Percentiles rank a stretch among this genome's conserved stretches.
Evolutionary conservation across 2,329 filamentous ascomycete species (phyloP).

Genomic region (Talaromyces sp.): DNA sequence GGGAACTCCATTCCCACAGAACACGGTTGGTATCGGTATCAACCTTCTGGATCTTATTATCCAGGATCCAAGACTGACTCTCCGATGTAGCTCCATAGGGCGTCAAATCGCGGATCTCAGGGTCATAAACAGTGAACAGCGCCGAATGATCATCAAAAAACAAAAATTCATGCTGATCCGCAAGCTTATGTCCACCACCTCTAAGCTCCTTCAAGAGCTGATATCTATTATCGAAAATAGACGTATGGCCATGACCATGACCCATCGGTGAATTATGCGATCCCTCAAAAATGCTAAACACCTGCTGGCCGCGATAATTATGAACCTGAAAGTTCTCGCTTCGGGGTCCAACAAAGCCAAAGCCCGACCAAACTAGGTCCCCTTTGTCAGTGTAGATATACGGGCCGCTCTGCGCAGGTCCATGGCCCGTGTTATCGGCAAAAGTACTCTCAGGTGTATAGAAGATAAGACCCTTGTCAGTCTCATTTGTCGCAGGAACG

Average conservation of each 20-base stretch:
- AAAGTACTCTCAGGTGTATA: slow-evolving; percentile 12
- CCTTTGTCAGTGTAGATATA: slow-evolving; percentile 14
- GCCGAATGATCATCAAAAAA: slow-evolving; percentile 12
- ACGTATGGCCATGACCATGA: slow-evolving; percentile 12
- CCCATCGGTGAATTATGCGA: slow-evolving; percentile 15
- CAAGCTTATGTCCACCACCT: slow-evolving; percentile 12
- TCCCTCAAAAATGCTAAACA: slow-evolving; percentile 16
- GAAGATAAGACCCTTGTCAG: slow-evolving; percentile 8
- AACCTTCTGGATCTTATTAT: slow-evolving; percentile 17
- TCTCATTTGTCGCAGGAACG: slow-evolving; percentile 8
- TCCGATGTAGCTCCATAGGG: slow-evolving; percentile 8
- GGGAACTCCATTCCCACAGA: slow-evolving; percentile 14
- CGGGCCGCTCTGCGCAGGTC: slow-evolving; percentile 11
- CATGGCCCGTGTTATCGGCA: slow-evolving; percentile 10
- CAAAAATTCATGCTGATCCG: slow-evolving; percentile 13
- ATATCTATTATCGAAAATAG: slow-evolving; percentile 12
- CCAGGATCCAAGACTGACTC: slow-evolving; percentile 9
- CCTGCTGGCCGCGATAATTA: slow-evolving; percentile 8
- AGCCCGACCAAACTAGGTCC: slow-evolving; percentile 12
- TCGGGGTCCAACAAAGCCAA: slow-evolving; percentile 12
- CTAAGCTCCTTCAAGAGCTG: slow-evolving; percentile 8
- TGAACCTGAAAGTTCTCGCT: slow-evolving; percentile 17
- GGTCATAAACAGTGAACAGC: slow-evolving; percentile 12
- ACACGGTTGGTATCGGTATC: slow-evolving; percentile 10
- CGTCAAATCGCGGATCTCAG: slow-evolving; percentile 10